Evolutionary conservation across 208 protist species (phyloP), one percentile per base, ranked within the genome.

Genomic region (Zelonia costaricensis): DNA sequence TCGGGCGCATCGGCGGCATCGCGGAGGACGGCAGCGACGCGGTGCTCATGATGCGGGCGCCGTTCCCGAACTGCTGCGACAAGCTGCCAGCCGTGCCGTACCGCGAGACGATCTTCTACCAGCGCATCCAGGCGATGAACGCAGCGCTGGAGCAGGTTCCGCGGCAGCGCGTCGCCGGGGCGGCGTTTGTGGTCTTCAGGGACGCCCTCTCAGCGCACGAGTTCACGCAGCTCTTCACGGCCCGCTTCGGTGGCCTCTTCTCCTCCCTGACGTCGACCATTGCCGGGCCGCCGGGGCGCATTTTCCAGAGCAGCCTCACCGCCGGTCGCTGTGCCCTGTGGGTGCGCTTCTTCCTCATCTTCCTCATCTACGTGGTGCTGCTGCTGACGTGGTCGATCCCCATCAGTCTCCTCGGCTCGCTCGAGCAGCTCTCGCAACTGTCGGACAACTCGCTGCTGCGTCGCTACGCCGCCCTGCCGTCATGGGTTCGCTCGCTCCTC

Each of bases 321-420:
- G 63, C 71, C 5, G 60, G 81, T 48, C 73, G 77, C 38, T 74
- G 79, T 45, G 43, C 61, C 23, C 69, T 77, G 10, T 74, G 59
- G 63, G 12, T 90, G 5, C 79, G 84, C 61, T 77, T 76, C 23
- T 9, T 84, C 30, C 10, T 84, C 16, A 63, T 91, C 30, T 58
- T 78, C 20, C 8, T 73, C 16, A 28, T 80, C 20, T 94, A 80
- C 76, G 49, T 91, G 5, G 7, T 76, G 12, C 70, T 94, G 16
- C 42, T 94, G 31, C 69, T 92, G 40, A 80, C 74, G 22, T 92
- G 77, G 77, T 84, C 80, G 52, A 74, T 94, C 49, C 89, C 89
- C 20, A 78, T 92, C 35, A 83, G 79, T 45, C 68, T 92, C 55
- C 47, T 95, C 23, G 76, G 89, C 22, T 95, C 86, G 3, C 58